Base-by-base conservation (phyloP, 257 asterid genomes). In the Lycium ferocissimum region DNA sequence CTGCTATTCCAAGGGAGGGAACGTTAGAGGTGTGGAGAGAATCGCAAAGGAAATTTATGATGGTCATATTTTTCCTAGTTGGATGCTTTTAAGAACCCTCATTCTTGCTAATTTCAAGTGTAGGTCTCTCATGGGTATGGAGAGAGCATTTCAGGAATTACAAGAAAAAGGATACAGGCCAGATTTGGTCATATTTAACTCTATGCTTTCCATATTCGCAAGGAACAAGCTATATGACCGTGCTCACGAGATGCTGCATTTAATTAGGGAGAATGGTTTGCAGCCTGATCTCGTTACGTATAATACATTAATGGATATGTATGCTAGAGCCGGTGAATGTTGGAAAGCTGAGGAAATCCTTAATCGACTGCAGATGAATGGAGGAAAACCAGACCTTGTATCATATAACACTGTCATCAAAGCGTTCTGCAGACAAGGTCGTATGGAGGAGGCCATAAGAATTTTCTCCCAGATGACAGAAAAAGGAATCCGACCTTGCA, bases 311-410 rank as follows among this genome's bases (percentile, higher is more conserved):
- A 96, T 96, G 97, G 98, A 96, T 89, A 94, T 96, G 98, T 90
- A 96, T 26, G 99, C 98, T 38, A 89, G 98, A 83, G 88, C 93
- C 0, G 98, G 99, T 45, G 99, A 96, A 82, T 94, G 97, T 89
- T 96, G 99, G 98, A 96, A 92, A 89, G 99, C 98, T 1, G 94
- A 91, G 87, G 98, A 96, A 79, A 91, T 96, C n/a, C 97, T 96
- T 83, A 88, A 75, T 9, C 94, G 93, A 47, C 69, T 96, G 87
- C 86, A 88, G 35, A 89, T 92, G 72, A 79, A 87, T 20, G 92
- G 94, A 15, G 95, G 91, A 51, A 89, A 88, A 76, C 98, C 98
- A 7, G 99, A 96, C 87, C 94, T 94, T 17, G 96, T 96, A 58
- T 96, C 99, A 17, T 96, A 95, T 35, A 96, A 96, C 89, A 96